Conservation (phyloP, 2,329 filamentous ascomycete species). For the Lasiodiplodia citricola region DNA sequence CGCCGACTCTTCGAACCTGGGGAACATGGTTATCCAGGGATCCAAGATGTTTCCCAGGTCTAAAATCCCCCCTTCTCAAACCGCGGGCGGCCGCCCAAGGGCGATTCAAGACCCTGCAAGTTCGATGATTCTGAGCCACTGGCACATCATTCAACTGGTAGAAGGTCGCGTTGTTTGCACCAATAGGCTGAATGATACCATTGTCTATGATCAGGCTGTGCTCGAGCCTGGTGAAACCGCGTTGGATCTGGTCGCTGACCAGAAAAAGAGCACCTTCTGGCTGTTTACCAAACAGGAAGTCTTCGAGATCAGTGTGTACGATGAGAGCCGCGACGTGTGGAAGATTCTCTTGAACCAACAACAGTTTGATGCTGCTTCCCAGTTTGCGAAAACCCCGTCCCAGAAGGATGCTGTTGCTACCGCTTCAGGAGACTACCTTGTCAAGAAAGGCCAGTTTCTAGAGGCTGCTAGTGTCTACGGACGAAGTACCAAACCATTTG, state of each 20-base stretch:
- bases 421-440: slow-evolving; percentile 87
- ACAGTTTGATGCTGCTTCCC: slow-evolving; percentile 85
- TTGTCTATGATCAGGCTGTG: slow-evolving; percentile 87
- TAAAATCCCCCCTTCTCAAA: slow-evolving; percentile 72
- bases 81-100: slow-evolving; percentile 67
- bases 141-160: slow-evolving; percentile 85
- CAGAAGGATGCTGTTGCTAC: slow-evolving; percentile 93
- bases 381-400: slow-evolving; percentile 76
- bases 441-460: slow-evolving; percentile 77
- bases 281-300: slow-evolving; percentile 90
- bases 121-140: slow-evolving; percentile 86
- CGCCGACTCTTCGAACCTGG: slow-evolving; percentile 67
- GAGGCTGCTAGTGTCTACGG: slow-evolving; percentile 92
- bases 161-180: slow-evolving; percentile 83
- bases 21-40: slow-evolving; percentile 76
- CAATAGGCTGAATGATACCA: slow-evolving; percentile 83
- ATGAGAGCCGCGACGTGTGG: slow-evolving; percentile 94
- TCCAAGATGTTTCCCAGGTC: slow-evolving; percentile 78
- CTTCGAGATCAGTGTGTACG: slow-evolving; percentile 87
- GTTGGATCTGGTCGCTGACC: slow-evolving; percentile 85
- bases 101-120: slow-evolving; percentile 74
- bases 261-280: slow-evolving; percentile 97
- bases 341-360: slow-evolving; percentile 87
- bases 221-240: slow-evolving; percentile 78
- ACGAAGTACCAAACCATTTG: slow-evolving; percentile 94